Percentiles rank a stretch among this genome's conserved stretches.
These are phyloP conservation scores for Penicillium robsamsonii DNA, from an alignment of 495 filamentous ascomycete species.

Conservation along the genomic window DNA sequence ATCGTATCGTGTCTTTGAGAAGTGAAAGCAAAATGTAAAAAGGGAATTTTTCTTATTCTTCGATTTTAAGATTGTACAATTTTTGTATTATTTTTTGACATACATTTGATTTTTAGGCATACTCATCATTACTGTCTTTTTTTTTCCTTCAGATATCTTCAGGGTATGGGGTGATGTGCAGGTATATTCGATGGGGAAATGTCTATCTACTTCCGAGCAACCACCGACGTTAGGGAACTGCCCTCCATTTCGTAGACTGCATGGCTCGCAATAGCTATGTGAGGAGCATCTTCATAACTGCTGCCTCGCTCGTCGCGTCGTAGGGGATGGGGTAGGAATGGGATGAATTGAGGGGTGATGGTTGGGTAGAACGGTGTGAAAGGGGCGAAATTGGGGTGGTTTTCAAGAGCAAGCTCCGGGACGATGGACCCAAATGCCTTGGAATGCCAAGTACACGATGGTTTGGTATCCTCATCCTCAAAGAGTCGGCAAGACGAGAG, in stretches of 20 bases:
- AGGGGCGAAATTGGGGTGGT: constrained; percentile 17
- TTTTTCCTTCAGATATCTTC: constrained; percentile 3
- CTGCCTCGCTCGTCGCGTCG: constrained; percentile 28
- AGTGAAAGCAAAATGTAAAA: not conserved
- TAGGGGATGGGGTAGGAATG: constrained; percentile 19
- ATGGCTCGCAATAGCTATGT: constrained; percentile 31
- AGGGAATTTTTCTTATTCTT: not conserved
- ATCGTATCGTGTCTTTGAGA: not conserved
- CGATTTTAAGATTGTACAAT: not conserved
- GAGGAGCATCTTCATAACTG: constrained; percentile 35
- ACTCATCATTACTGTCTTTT: constrained; percentile 4
- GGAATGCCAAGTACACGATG: constrained; percentile 11
- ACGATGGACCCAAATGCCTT: constrained; percentile 15
- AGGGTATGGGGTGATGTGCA: constrained; percentile 24
- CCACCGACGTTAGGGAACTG: constrained; percentile 26
- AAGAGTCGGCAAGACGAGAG: constrained; percentile 2
- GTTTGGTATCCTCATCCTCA: constrained; percentile 7
- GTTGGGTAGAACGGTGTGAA: constrained; percentile 15
- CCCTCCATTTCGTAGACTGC: constrained; percentile 29
- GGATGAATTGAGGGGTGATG: constrained; percentile 13
- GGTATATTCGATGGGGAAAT: constrained; percentile 41
- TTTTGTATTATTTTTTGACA: not conserved
- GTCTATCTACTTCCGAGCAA: constrained; percentile 45
- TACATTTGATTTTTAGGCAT: not conserved
- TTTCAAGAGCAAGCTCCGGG: constrained; percentile 22